A percentile compares a stretch with the other conserved stretches of the same genome.
Evolutionary conservation across 2,329 filamentous ascomycete species (phyloP).

Genomic region (Ophiostoma australiae): DNA sequence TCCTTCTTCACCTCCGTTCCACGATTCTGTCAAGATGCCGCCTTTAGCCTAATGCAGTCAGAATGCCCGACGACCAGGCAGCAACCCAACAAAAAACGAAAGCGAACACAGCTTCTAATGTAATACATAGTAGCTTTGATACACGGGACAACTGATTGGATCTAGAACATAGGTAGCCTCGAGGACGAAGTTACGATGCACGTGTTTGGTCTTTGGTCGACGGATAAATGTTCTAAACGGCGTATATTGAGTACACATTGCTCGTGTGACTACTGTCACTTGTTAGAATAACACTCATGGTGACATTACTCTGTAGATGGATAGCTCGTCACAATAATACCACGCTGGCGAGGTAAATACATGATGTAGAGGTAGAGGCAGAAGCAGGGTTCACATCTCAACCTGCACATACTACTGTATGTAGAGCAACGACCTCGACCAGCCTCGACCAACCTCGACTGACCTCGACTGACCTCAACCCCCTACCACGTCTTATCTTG

Average conservation of each 20-base stretch:
- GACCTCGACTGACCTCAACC: not conserved
- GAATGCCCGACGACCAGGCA: no score
- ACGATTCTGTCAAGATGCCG: not conserved
- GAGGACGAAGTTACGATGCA: not conserved
- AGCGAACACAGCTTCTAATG: not conserved
- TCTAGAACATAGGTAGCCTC: not conserved
- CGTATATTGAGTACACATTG: not conserved
- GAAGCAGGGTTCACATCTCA: no score
- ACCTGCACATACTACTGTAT: no score
- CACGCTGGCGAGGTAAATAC: not conserved
- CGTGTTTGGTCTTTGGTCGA: not conserved
- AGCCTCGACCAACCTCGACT: not conserved
- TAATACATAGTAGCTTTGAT: not conserved
- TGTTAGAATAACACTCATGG: not conserved
- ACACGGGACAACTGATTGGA: not conserved
- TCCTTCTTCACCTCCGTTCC: not conserved
- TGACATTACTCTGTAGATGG: not conserved
- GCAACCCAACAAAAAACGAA: not conserved
- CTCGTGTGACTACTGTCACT: not conserved
- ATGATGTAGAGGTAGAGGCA: not conserved
- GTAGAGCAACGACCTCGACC: not conserved
- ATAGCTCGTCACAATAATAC: not conserved
- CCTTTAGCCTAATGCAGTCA: not conserved
- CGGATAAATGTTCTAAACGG: not conserved
- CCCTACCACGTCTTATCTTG: not conserved